Conservation (phyloP, 495 filamentous ascomycete genomes). For the Haplographium delicatum region DNA sequence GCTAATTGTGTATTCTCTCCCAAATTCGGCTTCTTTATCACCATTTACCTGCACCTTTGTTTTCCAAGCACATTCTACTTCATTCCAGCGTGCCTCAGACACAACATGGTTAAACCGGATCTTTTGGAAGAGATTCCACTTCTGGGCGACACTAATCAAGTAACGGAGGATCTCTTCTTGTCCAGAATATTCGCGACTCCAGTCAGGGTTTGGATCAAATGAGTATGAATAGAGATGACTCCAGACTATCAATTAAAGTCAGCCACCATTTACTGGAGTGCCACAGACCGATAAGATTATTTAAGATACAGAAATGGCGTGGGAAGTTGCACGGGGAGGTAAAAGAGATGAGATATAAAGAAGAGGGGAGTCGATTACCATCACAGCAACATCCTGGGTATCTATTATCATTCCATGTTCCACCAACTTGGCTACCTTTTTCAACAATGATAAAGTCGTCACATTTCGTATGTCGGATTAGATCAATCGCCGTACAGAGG, state of each 20-base stretch:
- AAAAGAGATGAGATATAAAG: too few species aligned
- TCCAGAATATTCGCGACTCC: constrained; percentile 50
- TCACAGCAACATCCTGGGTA: neutral
- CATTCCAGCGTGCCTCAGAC: constrained; percentile 52
- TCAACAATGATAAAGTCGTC: neutral
- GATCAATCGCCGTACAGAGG: neutral
- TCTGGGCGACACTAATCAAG: constrained; percentile 50
- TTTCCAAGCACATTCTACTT: constrained; percentile 38
- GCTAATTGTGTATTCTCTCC: constrained; percentile 48
- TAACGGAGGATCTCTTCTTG: constrained; percentile 55
- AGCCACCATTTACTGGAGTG: too few species aligned
- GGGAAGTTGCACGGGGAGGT: too few species aligned
- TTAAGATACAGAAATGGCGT: too few species aligned
- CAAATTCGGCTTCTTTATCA: constrained; percentile 33
- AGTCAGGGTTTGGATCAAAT: constrained; percentile 27
- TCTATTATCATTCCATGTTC: neutral
- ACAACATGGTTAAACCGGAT: constrained; percentile 57
- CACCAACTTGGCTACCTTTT: neutral
- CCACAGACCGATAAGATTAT: too few species aligned
- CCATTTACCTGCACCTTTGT: constrained; percentile 28
- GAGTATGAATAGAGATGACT: neutral
- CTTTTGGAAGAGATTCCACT: constrained; percentile 53
- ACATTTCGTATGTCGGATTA: neutral
- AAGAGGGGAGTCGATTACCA: neutral
- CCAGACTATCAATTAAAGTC: neutral